phyloP scores from a whole-genome alignment of 1,139 yeast genomes.

The Candida sanyaensis region DNA sequence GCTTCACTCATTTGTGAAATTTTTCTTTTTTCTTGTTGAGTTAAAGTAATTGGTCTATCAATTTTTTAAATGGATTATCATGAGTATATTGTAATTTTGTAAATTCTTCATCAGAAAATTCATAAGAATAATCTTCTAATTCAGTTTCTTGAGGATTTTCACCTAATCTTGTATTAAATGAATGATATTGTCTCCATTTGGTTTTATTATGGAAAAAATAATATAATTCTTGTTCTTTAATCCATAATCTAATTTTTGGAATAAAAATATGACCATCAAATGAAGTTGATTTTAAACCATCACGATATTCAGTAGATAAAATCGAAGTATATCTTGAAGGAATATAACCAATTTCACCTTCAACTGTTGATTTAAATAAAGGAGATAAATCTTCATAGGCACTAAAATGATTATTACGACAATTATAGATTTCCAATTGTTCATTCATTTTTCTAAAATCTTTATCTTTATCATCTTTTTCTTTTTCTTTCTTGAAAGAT shows the following conservation, averaged over 20 bases:
- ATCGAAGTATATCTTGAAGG: conserved; percentile 32
- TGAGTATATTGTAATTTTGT: conserved; percentile 17
- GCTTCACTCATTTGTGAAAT: conserved; percentile 21
- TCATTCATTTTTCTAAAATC: conserved; percentile 8
- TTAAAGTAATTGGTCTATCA: conserved; percentile 15
- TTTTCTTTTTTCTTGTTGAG: conserved; percentile 21
- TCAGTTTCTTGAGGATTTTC: conserved; percentile 10
- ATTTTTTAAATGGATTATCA: conserved; percentile 14
- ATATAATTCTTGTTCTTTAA: conserved; percentile 22
- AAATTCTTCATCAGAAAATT: conserved; percentile 24
- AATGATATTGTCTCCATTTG: conserved; percentile 30
- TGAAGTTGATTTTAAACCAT: conserved; percentile 25
- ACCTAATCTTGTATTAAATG: conserved; percentile 21
- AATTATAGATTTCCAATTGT: conserved; percentile 32
- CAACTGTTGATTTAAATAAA: conserved; percentile 26
- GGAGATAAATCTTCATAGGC: conserved; percentile 26
- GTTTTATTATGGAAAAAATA: conserved; percentile 22
- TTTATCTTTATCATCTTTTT: neutral
- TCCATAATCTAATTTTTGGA: conserved; percentile 36
- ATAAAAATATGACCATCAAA: conserved; percentile 28
- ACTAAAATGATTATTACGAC: conserved; percentile 30
- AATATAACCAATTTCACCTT: conserved; percentile 43
- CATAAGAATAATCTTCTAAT: conserved; percentile 19
- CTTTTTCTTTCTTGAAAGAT: conserved; percentile 3
- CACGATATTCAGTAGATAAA: conserved; percentile 31